A percentile compares a stretch with the other conserved stretches of the same genome.
Evolutionary conservation across 257 asterid genomes (phyloP).

Genomic region (Vinca minor): DNA sequence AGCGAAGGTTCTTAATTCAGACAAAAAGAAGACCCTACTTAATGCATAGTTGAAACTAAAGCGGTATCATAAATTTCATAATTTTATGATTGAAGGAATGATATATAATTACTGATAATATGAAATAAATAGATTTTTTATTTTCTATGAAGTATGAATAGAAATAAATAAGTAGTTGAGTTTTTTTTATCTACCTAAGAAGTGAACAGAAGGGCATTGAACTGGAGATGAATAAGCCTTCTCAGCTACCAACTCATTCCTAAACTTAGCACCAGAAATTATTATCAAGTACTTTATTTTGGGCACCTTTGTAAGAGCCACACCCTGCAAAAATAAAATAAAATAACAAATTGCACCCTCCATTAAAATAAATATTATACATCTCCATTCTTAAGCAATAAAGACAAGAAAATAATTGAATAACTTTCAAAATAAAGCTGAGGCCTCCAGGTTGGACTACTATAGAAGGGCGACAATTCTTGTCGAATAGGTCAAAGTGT

Average conservation of each 20-base stretch:
- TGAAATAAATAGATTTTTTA: too few species aligned
- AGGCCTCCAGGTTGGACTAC: too few species aligned
- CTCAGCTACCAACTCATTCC: constrained; percentile 36
- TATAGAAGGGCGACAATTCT: too few species aligned
- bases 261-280: constrained; percentile 74
- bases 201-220: constrained; percentile 67
- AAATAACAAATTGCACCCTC: neutral
- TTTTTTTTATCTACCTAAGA: constrained; percentile 46
- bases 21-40: neutral
- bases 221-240: constrained; percentile 58
- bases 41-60: neutral
- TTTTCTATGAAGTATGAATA: too few species aligned
- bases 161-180: neutral
- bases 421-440: too few species aligned
- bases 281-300: constrained; percentile 56
- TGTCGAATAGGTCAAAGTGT: too few species aligned
- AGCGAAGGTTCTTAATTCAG: too few species aligned
- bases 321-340: constrained; percentile 38
- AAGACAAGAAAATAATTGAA: neutral
- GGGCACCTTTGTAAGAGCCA: constrained; percentile 61
- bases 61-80: neutral
- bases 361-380: neutral
- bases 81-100: neutral
- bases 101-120: neutral
- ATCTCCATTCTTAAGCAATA: neutral